These are phyloP conservation scores for Populus hybrid DNA, from an alignment of 441 rosid genomes.

Conservation along the genomic window DNA sequence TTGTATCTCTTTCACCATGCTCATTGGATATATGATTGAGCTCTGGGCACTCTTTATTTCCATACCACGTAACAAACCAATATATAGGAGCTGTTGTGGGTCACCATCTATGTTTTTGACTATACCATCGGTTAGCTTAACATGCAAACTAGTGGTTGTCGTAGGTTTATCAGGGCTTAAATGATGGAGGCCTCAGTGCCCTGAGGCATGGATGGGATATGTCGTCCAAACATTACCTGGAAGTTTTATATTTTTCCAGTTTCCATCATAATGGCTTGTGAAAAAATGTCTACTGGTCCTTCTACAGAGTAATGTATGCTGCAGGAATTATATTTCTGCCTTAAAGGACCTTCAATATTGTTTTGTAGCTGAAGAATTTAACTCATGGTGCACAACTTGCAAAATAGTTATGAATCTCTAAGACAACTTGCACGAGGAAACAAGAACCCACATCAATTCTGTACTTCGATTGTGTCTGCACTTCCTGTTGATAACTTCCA, in stretches of 20 bases:
- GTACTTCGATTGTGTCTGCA: too few species aligned
- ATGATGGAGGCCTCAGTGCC: not conserved
- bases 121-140: not conserved
- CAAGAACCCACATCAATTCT: too few species aligned
- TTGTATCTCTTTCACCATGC: not conserved
- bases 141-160: not conserved
- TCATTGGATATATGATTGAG: not conserved
- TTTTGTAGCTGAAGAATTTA: too few species aligned
- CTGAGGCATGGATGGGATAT: not conserved
- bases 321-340: too few species aligned
- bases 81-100: not conserved
- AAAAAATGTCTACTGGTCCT: not conserved
- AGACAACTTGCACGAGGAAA: too few species aligned
- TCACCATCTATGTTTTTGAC: not conserved
- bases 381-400: too few species aligned
- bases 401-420: too few species aligned
- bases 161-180: not conserved
- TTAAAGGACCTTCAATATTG: too few species aligned
- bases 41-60: not conserved
- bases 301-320: not conserved
- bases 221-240: not conserved
- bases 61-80: not conserved
- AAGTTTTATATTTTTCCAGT: not conserved
- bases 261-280: not conserved
- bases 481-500: not conserved